A percentile compares a stretch with the other conserved stretches of the same genome.
phyloP scores from a whole-genome alignment of 164 flowering plant species.

The Stephania cephalantha region DNA sequence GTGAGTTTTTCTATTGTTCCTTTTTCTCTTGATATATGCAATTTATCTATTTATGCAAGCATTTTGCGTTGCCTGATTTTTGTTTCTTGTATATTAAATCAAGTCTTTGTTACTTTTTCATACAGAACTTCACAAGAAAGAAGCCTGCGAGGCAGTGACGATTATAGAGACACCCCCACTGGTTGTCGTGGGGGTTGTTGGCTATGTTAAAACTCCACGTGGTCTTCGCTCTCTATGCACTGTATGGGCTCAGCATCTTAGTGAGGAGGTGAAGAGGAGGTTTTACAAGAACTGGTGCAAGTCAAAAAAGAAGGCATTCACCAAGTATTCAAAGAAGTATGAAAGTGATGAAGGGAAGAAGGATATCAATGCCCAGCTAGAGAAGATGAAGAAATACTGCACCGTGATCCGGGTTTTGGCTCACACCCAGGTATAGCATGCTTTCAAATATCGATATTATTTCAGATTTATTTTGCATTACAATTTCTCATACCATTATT shows the following conservation, averaged over 20 bases:
- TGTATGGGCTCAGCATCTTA: conserved; percentile 78
- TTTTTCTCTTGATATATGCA: neutral
- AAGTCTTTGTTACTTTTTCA: neutral
- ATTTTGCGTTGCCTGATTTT: neutral
- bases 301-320: conserved; percentile 66
- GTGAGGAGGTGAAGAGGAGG: conserved; percentile 61
- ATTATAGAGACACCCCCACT: conserved; percentile 63
- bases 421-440: conserved; percentile 51
- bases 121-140: conserved; percentile 74
- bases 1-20: conserved; percentile 23
- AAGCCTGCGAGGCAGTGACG: conserved; percentile 70
- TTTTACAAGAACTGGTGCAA: conserved; percentile 69
- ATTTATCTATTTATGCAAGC: neutral
- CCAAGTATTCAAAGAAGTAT: conserved; percentile 57
- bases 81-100: neutral
- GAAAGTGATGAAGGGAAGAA: conserved; percentile 61
- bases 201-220: conserved; percentile 55
- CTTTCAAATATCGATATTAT: neutral
- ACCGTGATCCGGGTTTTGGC: conserved; percentile 66
- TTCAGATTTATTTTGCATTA: neutral
- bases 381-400: conserved; percentile 61
- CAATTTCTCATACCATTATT: neutral
- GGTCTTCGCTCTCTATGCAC: conserved; percentile 53
- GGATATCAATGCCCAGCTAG: conserved; percentile 51
- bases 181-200: conserved; percentile 65